phyloP scores from a whole-genome alignment of 768 basidiomycete genomes.

The Boletellus emodensis region DNA sequence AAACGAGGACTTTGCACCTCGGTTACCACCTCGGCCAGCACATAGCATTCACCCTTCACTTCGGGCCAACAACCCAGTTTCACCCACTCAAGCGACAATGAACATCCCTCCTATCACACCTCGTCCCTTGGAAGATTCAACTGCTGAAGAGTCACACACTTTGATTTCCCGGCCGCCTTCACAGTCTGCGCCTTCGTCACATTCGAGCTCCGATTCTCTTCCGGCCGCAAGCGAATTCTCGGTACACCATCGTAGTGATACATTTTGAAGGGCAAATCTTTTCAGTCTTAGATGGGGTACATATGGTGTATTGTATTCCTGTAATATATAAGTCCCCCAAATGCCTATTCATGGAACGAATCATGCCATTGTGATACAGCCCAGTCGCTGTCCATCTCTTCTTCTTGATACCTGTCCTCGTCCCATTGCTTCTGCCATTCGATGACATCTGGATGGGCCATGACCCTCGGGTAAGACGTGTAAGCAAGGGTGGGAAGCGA shows the following conservation, averaged over 20 bases:
- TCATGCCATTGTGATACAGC: constrained; percentile 31
- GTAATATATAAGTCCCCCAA: not conserved
- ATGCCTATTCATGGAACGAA: constrained; percentile 20
- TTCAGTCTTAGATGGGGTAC: not conserved
- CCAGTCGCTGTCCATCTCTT: constrained; percentile 33
- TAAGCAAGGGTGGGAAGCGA: not conserved
- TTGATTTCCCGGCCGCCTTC: constrained; percentile 18
- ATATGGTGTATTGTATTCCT: constrained; percentile 4
- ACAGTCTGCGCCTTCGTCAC: constrained; percentile 13
- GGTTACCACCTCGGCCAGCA: constrained; percentile 61
- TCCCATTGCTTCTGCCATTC: constrained; percentile 31
- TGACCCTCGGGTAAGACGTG: constrained; percentile 24
- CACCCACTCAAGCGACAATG: constrained; percentile 43
- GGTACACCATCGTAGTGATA: constrained; percentile 8
- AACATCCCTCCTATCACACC: constrained; percentile 29
- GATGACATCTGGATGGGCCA: constrained; percentile 34
- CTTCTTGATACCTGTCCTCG: constrained; percentile 23
- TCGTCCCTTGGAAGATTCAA: constrained; percentile 24
- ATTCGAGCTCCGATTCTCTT: constrained; percentile 14
- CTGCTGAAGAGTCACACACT: constrained; percentile 10
- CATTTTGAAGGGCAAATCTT: not conserved
- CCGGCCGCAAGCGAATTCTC: constrained; percentile 5
- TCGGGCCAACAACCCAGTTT: constrained; percentile 43
- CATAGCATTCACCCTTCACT: constrained; percentile 78
- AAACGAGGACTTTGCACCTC: constrained; percentile 69